Evolutionary conservation across 805 yeast species (phyloP), one percentile per base, ranked within the genome.

Genomic region (Komagataella ulmi): DNA sequence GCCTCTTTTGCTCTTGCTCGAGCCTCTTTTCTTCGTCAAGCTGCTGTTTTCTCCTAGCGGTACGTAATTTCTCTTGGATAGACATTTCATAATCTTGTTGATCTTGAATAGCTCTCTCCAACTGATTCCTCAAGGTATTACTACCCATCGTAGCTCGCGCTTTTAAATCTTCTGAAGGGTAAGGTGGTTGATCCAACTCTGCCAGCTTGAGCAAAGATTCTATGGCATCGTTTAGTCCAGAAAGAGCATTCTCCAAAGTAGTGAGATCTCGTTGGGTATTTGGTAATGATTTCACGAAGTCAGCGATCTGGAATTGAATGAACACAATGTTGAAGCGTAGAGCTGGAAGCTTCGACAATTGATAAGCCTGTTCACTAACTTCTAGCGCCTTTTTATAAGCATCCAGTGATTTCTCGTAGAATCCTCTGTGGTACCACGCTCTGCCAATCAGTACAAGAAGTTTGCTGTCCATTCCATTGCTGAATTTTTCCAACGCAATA

Each of bases 71-170:
- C 45, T 71, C 71, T 50, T 76, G 74, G 51, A 79, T 71, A 53
- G 76, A 74, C 17, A 64, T 64, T 53, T 87, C 90, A 64, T 75
- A 81, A 55, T 76, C 83, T 56, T 73, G 71, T 56, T 93, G 97
- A 57, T 87, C 91, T 23, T 75, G 79, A 50, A 85, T 69, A 24
- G 83, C 79, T 54, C 83, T 77, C 57, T 77, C 85, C 56, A 93
- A 73, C 62, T 89, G 84, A 53, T 78, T 81, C 55, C 77, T 72
- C 62, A 89, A 73, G 0, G 96, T 85, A 52, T 81, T 79, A 49
- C 80, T 74, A 62, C 96, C 97, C 76, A 88, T 77, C 57, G 78
- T 77, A n/a, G 93, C 91, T 68, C 97, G 81, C 57, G 89, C 83
- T 59, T 81, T 83, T 57, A 93, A 72, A 56, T 90, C 97, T 17